A percentile compares a stretch with the other conserved stretches of the same genome.
Evolutionary conservation across 345 rosid species (phyloP).

Genomic region (Bruguiera sexangula): DNA sequence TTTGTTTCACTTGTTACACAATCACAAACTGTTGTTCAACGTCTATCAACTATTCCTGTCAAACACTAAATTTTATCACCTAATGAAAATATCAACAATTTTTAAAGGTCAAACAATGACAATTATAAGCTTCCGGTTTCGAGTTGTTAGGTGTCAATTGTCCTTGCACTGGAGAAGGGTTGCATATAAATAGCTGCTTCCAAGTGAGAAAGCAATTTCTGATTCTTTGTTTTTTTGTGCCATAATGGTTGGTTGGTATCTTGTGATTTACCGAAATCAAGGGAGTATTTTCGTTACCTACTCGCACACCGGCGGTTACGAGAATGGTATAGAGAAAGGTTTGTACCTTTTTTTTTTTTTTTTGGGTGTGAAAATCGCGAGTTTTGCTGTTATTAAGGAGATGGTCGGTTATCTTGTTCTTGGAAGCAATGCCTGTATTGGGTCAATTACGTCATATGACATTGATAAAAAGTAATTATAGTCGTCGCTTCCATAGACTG

Average conservation of each 20-base stretch:
- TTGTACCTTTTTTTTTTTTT: constrained; percentile 3
- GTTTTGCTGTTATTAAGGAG: constrained; percentile 61
- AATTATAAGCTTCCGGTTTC: no score
- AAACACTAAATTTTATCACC: no score
- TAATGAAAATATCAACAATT: no score
- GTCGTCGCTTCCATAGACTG: constrained; percentile 3
- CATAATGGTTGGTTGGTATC: constrained; percentile 1
- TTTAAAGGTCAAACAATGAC: no score
- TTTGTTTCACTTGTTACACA: no score
- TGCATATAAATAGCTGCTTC: no score
- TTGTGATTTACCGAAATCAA: constrained; percentile 47
- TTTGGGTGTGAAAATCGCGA: constrained; percentile 15
- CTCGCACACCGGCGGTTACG: constrained; percentile 30
- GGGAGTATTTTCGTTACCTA: constrained; percentile 20
- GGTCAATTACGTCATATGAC: constrained; percentile 2
- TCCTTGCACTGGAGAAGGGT: no score
- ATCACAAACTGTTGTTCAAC: no score
- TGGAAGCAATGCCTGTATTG: neutral
- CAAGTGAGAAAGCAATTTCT: neutral
- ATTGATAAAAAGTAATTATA: neutral
- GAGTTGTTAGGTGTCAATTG: no score
- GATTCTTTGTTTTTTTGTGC: neutral
- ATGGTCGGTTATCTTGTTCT: constrained; percentile 47
- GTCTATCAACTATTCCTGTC: no score
- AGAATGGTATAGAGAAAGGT: constrained; percentile 8